Base-by-base conservation (phyloP, 495 filamentous ascomycete species). In the Trichoderma erinaceum region DNA sequence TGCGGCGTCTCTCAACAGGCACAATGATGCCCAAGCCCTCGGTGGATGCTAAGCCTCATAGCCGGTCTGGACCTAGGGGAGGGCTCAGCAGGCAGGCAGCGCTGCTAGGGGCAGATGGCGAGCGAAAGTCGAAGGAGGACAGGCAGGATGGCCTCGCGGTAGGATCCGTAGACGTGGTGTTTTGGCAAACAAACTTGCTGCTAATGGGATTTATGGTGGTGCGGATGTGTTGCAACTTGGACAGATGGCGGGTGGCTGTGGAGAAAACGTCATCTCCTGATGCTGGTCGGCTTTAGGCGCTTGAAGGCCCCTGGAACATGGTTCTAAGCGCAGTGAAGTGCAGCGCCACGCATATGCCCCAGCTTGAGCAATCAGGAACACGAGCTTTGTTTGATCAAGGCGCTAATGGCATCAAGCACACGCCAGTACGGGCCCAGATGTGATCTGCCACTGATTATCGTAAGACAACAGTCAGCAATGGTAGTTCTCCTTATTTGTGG, bases 1-100 rank as follows among this genome's bases (percentile, higher is more conserved):
- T 52, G 48, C 48, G 48, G 21, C 48, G 48, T 48, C 44, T 21
- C 27, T 61, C 56, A 61, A 25, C 56, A 61, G 56, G 27, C 56
- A 61, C 27, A 61, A 32, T 61, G 56, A 61, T 61, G 56, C 56
- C 56, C 56, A 61, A 61, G 56, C 56, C 56, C 56, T 29, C 56
- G 56, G 11, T 8, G 56, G 25, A 35, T 61, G 56, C 56, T 61
- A 61, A 61, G 56, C 56, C 56, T 61, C 56, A 61, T 61, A 61
- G 56, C 56, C 56, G 52, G 52, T 12, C 56, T 61, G 56, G n/a
- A 29, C 0, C 56, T 27, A 61, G 27, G 23, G 50, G 56, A 25
- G 29, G 56, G 29, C n/a, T 25, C 12, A 61, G 56, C 56, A 61
- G 56, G 27, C 56, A 61, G 56, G 4, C 56, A 32, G 56, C 56